Evolutionary conservation across 2,329 filamentous ascomycete genomes (phyloP).

Genomic region (Cladosporium sphaerospermum): DNA sequence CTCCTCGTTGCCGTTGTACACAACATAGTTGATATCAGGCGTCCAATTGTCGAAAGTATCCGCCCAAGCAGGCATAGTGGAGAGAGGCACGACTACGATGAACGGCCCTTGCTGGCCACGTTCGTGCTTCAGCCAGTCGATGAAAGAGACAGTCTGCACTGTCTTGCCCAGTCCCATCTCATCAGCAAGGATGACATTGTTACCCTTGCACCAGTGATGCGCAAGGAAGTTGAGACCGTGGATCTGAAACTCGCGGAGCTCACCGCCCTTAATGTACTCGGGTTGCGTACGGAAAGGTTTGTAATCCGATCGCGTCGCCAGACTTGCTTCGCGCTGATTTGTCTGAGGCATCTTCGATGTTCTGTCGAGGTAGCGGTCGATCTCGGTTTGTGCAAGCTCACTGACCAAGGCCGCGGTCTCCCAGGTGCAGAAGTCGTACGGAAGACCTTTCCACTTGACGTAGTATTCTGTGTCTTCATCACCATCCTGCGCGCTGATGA

Average conservation of each 20-base stretch:
- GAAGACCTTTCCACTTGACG: conserved; percentile 82
- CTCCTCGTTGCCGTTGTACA: conserved; percentile 86
- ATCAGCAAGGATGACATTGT: conserved; percentile 95
- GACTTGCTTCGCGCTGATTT: conserved; percentile 68
- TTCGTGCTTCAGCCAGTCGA: conserved; percentile 92
- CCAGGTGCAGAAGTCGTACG: conserved; percentile 94
- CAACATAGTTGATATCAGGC: conserved; percentile 92
- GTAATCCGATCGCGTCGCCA: conserved; percentile 66
- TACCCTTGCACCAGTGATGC: conserved; percentile 88
- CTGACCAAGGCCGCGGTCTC: conserved; percentile 71
- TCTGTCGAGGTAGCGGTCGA: conserved; percentile 85
- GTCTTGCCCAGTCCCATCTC: conserved; percentile 99
- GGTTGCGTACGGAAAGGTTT: conserved; percentile 74
- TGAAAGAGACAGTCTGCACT: conserved; percentile 92
- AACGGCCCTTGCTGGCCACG: conserved; percentile 89
- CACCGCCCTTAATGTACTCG: conserved; percentile 73
- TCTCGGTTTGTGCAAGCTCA: conserved; percentile 74
- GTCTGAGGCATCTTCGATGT: conserved; percentile 74
- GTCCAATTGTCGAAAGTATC: conserved; percentile 97
- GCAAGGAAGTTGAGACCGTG: conserved; percentile 91
- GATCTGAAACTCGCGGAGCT: conserved; percentile 88
- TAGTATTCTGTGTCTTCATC: conserved; percentile 82
- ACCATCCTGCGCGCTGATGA: conserved; percentile 76
- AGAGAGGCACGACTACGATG: conserved; percentile 92
- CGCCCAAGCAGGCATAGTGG: conserved; percentile 95